phyloP scores from a whole-genome alignment of 345 rosid genomes.

The Fremontodendron californicum region DNA sequence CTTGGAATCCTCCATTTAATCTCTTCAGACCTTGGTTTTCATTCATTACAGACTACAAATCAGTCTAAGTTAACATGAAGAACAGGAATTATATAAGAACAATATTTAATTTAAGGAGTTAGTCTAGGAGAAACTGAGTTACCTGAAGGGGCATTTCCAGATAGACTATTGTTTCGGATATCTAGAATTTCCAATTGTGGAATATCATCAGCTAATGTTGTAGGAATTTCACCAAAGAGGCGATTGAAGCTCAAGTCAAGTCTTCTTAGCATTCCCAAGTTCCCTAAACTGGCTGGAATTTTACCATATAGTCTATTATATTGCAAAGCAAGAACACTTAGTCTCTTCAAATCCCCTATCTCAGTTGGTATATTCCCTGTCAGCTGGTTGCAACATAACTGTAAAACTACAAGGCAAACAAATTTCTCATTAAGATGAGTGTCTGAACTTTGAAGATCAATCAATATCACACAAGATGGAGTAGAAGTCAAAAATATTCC shows the following conservation, averaged over 20 bases:
- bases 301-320: slow-evolving; percentile 52
- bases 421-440: slow-evolving; percentile 3
- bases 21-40: slow-evolving; percentile 58
- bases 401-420: slow-evolving; percentile 40
- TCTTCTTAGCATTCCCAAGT: slow-evolving; percentile 52
- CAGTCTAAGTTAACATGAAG: not conserved
- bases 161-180: slow-evolving; percentile 71
- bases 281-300: slow-evolving; percentile 56
- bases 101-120: not conserved
- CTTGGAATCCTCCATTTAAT: slow-evolving; percentile 50
- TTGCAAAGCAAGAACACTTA: slow-evolving; percentile 70
- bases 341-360: slow-evolving; percentile 61
- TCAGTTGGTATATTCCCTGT: slow-evolving; percentile 61
- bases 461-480: not conserved
- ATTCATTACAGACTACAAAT: not conserved
- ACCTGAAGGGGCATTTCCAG: slow-evolving; percentile 80
- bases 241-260: slow-evolving; percentile 62
- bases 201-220: slow-evolving; percentile 32
- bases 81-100: not conserved
- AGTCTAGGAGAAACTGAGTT: slow-evolving; percentile 3
- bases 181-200: slow-evolving; percentile 57
- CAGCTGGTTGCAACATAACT: slow-evolving; percentile 78
- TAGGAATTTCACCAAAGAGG: slow-evolving; percentile 56
- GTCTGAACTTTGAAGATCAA: not conserved
- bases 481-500: not conserved